These are phyloP conservation scores for Nitzschia inconspicua DNA, from an alignment of 108 stramenopile genomes.

Conservation along the genomic window DNA sequence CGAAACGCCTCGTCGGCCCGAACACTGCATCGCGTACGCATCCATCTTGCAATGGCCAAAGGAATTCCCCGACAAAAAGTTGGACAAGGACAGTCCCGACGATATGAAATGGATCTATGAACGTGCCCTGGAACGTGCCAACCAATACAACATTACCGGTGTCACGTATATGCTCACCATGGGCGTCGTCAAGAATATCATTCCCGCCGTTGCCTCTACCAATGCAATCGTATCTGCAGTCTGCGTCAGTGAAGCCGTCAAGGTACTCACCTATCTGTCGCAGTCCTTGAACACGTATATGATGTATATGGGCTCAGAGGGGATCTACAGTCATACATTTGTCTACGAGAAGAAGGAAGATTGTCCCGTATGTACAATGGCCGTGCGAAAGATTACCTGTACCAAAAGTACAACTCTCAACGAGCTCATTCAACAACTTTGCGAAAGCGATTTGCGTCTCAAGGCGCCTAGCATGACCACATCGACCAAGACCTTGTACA, in stretches of 20 bases:
- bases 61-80: conserved; percentile 85
- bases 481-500: conserved; percentile 80
- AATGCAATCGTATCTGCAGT: conserved; percentile 98
- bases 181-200: conserved; percentile 99
- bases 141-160: conserved; percentile 82
- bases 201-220: conserved; percentile 98
- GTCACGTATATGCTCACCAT: conserved; percentile 93
- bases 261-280: conserved; percentile 88
- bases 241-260: conserved; percentile 95
- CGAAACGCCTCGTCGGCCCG: conserved; percentile 97
- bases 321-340: conserved; percentile 89
- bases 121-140: conserved; percentile 77
- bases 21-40: conserved; percentile 98
- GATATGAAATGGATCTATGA: conserved; percentile 98
- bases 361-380: conserved; percentile 85
- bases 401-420: conserved; percentile 52
- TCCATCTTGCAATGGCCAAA: conserved; percentile 90
- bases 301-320: conserved; percentile 88
- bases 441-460: conserved; percentile 76
- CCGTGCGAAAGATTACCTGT: conserved; percentile 56
- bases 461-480: conserved; percentile 84
- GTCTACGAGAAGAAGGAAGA: conserved; percentile 83
- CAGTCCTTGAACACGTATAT: conserved; percentile 96
- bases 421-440: conserved; percentile 71
- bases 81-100: conserved; percentile 92